Conservation (phyloP, 2,329 filamentous ascomycete genomes). For the Aspergillus felis region DNA sequence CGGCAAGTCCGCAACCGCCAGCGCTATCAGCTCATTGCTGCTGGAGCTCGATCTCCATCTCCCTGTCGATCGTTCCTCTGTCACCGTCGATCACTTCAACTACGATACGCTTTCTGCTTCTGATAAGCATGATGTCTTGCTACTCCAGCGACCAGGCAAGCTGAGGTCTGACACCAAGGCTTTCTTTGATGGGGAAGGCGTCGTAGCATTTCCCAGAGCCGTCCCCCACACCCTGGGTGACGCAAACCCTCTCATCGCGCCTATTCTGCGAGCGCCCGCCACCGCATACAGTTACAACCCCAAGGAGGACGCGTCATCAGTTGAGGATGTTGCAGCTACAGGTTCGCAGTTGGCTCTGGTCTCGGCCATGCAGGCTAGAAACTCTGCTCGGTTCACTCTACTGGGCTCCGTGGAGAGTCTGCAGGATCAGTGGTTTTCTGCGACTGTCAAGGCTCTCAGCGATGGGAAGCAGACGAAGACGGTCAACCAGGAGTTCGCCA, state of each 20-base stretch:
- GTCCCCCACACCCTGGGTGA: conserved; percentile 79
- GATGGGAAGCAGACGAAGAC: conserved; percentile 59
- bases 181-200: conserved; percentile 67
- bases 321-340: conserved; percentile 80
- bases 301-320: conserved; percentile 69
- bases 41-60: conserved; percentile 84
- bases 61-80: conserved; percentile 76
- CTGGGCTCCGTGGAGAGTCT: conserved; percentile 84
- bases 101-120: conserved; percentile 73
- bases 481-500: conserved; percentile 79
- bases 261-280: conserved; percentile 74
- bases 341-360: conserved; percentile 80
- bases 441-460: conserved; percentile 60
- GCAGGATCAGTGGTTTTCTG: conserved; percentile 83
- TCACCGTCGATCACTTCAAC: conserved; percentile 94
- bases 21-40: conserved; percentile 71
- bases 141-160: conserved; percentile 65
- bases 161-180: conserved; percentile 67
- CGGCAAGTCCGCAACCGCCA: conserved; percentile 64
- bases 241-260: conserved; percentile 68
- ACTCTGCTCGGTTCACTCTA: conserved; percentile 84
- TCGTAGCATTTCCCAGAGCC: conserved; percentile 77
- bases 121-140: conserved; percentile 83
- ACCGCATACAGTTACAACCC: conserved; percentile 94
- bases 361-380: conserved; percentile 84